Evolutionary conservation across 192 early-diverging fungal genomes (phyloP).

Genomic region (Coemansia sp.): DNA sequence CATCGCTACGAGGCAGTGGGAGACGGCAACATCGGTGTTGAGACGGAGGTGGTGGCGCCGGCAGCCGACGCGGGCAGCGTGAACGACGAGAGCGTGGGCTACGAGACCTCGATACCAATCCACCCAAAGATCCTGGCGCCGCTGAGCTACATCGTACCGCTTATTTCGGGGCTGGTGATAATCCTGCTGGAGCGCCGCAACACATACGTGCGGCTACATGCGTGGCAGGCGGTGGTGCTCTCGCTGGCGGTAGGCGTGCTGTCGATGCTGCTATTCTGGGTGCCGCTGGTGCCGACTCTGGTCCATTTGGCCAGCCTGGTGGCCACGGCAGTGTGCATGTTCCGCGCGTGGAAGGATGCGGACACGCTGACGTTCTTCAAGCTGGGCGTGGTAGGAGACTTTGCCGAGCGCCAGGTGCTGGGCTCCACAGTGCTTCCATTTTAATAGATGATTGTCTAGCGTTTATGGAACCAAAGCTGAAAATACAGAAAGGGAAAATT

Average conservation of each 20-base stretch:
- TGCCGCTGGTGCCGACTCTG: constrained; percentile 24
- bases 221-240: constrained; percentile 47
- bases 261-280: constrained; percentile 48
- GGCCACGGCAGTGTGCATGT: constrained; percentile 27
- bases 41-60: constrained; percentile 41
- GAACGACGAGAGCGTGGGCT: constrained; percentile 43
- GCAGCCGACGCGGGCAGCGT: constrained; percentile 17
- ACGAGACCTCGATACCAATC: constrained; percentile 45
- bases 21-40: constrained; percentile 48
- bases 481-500: constrained; percentile 1
- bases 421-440: constrained; percentile 45
- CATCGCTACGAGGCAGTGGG: constrained; percentile 47
- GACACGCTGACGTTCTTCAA: constrained; percentile 53
- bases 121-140: constrained; percentile 53
- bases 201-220: constrained; percentile 47
- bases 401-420: constrained; percentile 52
- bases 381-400: constrained; percentile 45
- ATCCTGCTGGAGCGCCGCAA: constrained; percentile 46
- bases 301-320: constrained; percentile 36
- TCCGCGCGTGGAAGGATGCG: constrained; percentile 42
- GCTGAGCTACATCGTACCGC: constrained; percentile 40
- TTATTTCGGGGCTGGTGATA: constrained; percentile 30
- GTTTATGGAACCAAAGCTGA: constrained; percentile 3
- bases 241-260: constrained; percentile 17
- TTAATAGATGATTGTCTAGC: constrained; percentile 7